These are phyloP conservation scores for Hericium alpestre DNA, from an alignment of 768 basidiomycete genomes.

Conservation along the genomic window DNA sequence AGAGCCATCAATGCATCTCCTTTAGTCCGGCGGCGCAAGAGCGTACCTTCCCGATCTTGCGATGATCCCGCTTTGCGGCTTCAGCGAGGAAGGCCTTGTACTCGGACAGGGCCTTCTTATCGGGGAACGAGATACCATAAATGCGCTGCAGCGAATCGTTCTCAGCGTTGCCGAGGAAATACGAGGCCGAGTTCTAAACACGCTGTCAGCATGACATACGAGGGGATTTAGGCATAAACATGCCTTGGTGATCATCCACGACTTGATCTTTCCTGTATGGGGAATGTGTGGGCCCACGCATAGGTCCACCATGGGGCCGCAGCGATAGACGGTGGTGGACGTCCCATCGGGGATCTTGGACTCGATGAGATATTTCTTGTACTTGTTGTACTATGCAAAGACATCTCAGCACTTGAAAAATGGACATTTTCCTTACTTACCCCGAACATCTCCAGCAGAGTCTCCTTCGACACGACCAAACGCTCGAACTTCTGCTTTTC, in stretches of 20 bases:
- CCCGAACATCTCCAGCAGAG: constrained; percentile 91
- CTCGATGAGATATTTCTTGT: constrained; percentile 92
- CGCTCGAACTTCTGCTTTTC: constrained; percentile 97
- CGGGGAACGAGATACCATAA: constrained; percentile 98
- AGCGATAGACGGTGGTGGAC: constrained; percentile 95
- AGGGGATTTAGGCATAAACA: background rate
- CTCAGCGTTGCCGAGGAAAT: constrained; percentile 88
- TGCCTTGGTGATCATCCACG: constrained; percentile 93
- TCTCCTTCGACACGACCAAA: constrained; percentile 86
- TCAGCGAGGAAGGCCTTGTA: constrained; percentile 95
- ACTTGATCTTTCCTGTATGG: constrained; percentile 95
- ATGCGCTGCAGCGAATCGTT: constrained; percentile 94
- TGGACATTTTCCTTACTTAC: constrained; percentile 29
- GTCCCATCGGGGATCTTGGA: constrained; percentile 93
- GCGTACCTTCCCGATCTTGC: constrained; percentile 80
- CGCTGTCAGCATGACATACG: background rate
- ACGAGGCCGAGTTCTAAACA: constrained; percentile 85
- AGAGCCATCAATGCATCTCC: constrained; percentile 4
- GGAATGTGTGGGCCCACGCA: constrained; percentile 97
- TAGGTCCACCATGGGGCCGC: constrained; percentile 96
- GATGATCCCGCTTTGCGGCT: constrained; percentile 95
- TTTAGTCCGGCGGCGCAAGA: background rate
- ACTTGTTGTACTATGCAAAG: constrained; percentile 82
- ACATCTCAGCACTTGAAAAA: background rate
- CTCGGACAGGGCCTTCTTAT: constrained; percentile 87